Evolutionary conservation across 345 rosid genomes (phyloP).

Genomic region (Xanthoceras sorbifolium): DNA sequence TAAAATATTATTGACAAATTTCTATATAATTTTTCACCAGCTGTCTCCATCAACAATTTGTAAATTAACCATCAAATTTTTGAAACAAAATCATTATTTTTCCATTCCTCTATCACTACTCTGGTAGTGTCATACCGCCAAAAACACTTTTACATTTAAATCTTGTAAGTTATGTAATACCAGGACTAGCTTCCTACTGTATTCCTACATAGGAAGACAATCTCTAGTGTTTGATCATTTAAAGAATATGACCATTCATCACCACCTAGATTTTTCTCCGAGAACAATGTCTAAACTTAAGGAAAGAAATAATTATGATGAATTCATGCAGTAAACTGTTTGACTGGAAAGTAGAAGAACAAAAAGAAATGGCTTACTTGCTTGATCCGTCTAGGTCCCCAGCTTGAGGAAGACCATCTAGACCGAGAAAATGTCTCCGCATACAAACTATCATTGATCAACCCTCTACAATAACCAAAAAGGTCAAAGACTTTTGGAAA

Average conservation of each 20-base stretch:
- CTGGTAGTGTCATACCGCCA: not conserved
- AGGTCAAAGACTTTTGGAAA: slow-evolving; percentile 13
- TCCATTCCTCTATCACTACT: not conserved
- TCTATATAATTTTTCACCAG: not conserved
- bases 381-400: slow-evolving; percentile 92
- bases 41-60: not conserved
- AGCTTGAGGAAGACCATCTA: slow-evolving; percentile 79
- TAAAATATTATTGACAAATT: not conserved
- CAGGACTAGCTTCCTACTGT: not conserved
- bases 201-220: too few relatives aligned
- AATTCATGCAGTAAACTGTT: not conserved
- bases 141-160: not conserved
- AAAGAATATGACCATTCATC: not conserved
- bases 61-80: not conserved
- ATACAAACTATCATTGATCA: slow-evolving; percentile 73
- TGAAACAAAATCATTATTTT: not conserved
- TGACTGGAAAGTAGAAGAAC: not conserved
- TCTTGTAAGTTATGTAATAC: not conserved
- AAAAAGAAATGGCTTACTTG: slow-evolving; percentile 50
- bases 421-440: slow-evolving; percentile 76
- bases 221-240: too few relatives aligned
- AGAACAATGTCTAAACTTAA: not conserved
- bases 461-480: slow-evolving; percentile 51
- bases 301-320: not conserved
- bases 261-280: not conserved